These are phyloP conservation scores for Naumovozyma baii DNA, from an alignment of 805 yeast genomes.

Conservation along the genomic window DNA sequence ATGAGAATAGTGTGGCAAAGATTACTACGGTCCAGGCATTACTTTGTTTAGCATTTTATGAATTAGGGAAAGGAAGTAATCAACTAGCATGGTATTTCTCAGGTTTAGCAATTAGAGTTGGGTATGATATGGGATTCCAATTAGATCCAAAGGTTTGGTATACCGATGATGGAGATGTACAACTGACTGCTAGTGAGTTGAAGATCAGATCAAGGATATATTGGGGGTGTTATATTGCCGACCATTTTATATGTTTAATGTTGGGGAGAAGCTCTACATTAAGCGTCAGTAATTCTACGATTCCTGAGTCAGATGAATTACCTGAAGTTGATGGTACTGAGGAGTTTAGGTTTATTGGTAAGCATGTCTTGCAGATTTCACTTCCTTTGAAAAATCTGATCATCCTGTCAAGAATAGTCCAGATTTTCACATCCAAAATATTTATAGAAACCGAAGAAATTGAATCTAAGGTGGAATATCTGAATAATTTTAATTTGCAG, in stretches of 20 bases:
- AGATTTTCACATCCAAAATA: slow-evolving; percentile 29
- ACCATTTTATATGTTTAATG: slow-evolving; percentile 50
- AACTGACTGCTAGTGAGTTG: slow-evolving; percentile 40
- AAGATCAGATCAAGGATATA: slow-evolving; percentile 50
- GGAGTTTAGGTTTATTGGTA: slow-evolving; percentile 38
- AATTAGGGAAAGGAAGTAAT: slow-evolving; percentile 49
- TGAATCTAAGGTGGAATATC: slow-evolving; percentile 30
- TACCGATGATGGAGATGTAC: slow-evolving; percentile 26
- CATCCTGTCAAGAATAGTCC: slow-evolving; percentile 33
- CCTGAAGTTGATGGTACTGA: slow-evolving; percentile 58
- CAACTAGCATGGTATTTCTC: slow-evolving; percentile 55
- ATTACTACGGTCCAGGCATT: slow-evolving; percentile 52
- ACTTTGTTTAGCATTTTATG: slow-evolving; percentile 50
- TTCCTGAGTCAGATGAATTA: slow-evolving; percentile 47
- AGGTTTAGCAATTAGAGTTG: slow-evolving; percentile 56
- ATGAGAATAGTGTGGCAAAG: slow-evolving; percentile 32
- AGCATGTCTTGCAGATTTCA: slow-evolving; percentile 26
- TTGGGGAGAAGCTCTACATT: slow-evolving; percentile 50
- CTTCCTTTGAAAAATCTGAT: slow-evolving; percentile 36
- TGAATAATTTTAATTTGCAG: slow-evolving; percentile 38
- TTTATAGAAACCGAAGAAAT: slow-evolving; percentile 27
- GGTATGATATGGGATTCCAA: slow-evolving; percentile 56
- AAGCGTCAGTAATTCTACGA: slow-evolving; percentile 48
- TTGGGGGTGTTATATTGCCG: slow-evolving; percentile 61
- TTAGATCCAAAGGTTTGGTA: slow-evolving; percentile 54